Evolutionary conservation across 306 rosid species (phyloP).

Genomic region (Oemleria cerasiformis): DNA sequence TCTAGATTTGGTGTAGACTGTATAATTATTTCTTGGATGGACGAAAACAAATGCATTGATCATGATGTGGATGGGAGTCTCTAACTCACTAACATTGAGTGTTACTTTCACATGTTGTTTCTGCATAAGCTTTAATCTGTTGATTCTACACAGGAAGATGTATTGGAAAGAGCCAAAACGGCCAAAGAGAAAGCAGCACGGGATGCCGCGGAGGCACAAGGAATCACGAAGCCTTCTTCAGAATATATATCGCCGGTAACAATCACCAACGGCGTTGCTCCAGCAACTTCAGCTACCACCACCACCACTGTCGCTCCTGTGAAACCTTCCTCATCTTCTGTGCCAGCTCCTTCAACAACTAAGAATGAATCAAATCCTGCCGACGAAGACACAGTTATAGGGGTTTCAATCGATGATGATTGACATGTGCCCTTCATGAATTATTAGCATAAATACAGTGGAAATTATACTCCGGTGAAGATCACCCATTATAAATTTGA

Average conservation of each 20-base stretch:
- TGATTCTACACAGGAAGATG: conserved; percentile 60
- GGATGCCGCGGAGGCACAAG: conserved; percentile 60
- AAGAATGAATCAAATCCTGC: neutral
- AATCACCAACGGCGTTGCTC: conserved; percentile 15
- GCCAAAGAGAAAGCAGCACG: conserved; percentile 87
- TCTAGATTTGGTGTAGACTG: neutral
- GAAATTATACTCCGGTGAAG: neutral
- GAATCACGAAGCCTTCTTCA: conserved; percentile 29
- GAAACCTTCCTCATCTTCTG: conserved; percentile 20
- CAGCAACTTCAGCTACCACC: conserved; percentile 25
- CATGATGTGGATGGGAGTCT: neutral
- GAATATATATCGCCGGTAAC: conserved; percentile 14
- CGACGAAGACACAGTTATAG: conserved; percentile 11
- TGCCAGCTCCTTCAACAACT: conserved; percentile 21
- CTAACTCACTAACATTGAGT: neutral
- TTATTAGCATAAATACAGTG: neutral
- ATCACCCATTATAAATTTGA: neutral
- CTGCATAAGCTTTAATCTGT: conserved; percentile 4
- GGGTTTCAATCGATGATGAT: conserved; percentile 28
- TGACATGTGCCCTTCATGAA: neutral
- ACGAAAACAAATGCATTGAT: neutral
- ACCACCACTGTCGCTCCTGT: conserved; percentile 20
- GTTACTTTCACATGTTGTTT: neutral
- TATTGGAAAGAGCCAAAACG: conserved; percentile 74
- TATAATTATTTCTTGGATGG: neutral